Evolutionary conservation across 768 basidiomycete species (phyloP).

Genomic region (Amyloporia xantha): DNA sequence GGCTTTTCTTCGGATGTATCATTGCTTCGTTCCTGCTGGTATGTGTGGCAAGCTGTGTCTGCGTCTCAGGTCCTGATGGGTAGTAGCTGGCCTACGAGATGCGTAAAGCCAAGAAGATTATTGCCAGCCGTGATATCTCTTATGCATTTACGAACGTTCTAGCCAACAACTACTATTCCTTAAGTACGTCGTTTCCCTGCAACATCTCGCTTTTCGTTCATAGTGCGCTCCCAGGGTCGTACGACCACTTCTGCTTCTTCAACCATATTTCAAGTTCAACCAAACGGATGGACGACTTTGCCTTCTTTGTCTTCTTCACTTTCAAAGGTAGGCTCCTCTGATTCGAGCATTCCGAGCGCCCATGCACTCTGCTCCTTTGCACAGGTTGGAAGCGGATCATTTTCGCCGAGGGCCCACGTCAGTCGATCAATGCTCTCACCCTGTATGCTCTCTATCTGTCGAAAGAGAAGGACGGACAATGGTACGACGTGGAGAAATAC

Average conservation of each 20-base stretch:
- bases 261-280: slow-evolving; percentile 94
- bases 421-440: slow-evolving; percentile 96
- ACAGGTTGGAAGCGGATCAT: slow-evolving; percentile 83
- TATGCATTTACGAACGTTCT: slow-evolving; percentile 98
- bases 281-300: slow-evolving; percentile 94
- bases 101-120: slow-evolving; percentile 88
- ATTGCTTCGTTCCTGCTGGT: slow-evolving; percentile 96
- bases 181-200: slow-evolving; percentile 50
- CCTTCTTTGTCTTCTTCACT: slow-evolving; percentile 98
- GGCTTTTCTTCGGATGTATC: slow-evolving; percentile 98
- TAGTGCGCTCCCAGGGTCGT: slow-evolving; percentile 55
- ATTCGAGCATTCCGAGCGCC: neutral
- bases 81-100: slow-evolving; percentile 83
- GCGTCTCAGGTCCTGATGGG: neutral
- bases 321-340: slow-evolving; percentile 90
- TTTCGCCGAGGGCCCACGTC: slow-evolving; percentile 93
- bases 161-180: slow-evolving; percentile 94
- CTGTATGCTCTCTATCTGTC: slow-evolving; percentile 84
- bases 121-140: slow-evolving; percentile 92
- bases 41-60: slow-evolving; percentile 23
- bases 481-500: slow-evolving; percentile 73
- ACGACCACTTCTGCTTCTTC: slow-evolving; percentile 98
- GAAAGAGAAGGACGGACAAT: slow-evolving; percentile 41
- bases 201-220: neutral
- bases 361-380: neutral